Conservation (phyloP, 331 rosid species). For the Quercus lobata region DNA sequence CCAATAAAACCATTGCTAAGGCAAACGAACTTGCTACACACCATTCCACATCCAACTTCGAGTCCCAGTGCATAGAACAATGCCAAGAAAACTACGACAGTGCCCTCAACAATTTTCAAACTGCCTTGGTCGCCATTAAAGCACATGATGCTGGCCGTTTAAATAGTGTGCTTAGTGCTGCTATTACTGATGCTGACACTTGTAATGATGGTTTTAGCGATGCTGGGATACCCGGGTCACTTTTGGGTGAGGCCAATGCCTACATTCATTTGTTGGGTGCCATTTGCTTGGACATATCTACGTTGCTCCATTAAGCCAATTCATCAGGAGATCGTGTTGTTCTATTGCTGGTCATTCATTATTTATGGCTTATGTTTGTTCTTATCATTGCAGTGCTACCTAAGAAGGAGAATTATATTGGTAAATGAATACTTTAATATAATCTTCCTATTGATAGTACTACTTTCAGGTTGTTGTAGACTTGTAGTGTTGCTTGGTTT, state of each 20-base stretch:
- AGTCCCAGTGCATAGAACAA: background rate
- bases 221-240: background rate
- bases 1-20: background rate
- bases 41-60: background rate
- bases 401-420: too few species aligned
- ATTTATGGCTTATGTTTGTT: too few species aligned
- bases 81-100: background rate
- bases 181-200: background rate
- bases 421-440: too few species aligned
- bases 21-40: background rate
- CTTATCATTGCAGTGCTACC: too few species aligned
- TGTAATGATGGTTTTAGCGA: constrained; percentile 19
- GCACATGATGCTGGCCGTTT: background rate
- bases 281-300: constrained; percentile 14
- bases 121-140: background rate
- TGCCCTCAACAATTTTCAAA: constrained; percentile 4
- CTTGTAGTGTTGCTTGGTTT: too few species aligned
- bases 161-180: background rate
- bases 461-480: too few species aligned
- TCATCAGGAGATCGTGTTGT: too few species aligned
- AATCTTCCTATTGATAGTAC: too few species aligned
- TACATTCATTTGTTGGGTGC: background rate
- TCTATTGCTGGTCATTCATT: too few species aligned
- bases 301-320: too few species aligned
- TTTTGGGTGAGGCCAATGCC: background rate